Conservation (phyloP, 352 stramenopile species). For the Elongisporangium prolatum region DNA sequence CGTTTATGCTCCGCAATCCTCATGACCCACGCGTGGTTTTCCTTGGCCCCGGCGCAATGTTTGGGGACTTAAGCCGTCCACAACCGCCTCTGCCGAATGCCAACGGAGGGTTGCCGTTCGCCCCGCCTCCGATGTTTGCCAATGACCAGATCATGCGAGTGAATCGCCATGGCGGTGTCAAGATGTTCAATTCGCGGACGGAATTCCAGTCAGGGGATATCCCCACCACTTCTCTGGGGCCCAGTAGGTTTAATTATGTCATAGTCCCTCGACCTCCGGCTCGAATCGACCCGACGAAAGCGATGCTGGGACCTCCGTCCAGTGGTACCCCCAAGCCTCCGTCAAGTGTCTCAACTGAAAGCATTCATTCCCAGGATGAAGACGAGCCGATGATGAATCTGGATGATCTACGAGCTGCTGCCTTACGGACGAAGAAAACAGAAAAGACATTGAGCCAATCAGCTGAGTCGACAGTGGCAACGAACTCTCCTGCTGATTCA, state of each 20-base stretch:
- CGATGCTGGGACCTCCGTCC: background rate
- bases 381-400: constrained; percentile 38
- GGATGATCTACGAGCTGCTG: constrained; percentile 60
- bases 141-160: constrained; percentile 73
- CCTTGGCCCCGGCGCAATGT: constrained; percentile 2
- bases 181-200: constrained; percentile 33
- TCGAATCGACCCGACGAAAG: background rate
- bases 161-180: constrained; percentile 54
- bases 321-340: background rate
- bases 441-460: background rate
- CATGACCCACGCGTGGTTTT: constrained; percentile 14
- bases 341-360: constrained; percentile 2
- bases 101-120: constrained; percentile 1
- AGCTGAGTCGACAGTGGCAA: background rate
- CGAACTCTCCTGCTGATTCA: background rate
- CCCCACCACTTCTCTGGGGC: background rate
- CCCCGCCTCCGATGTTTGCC: constrained; percentile 17
- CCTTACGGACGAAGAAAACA: constrained; percentile 44
- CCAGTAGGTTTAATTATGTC: constrained; percentile 41
- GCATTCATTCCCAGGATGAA: constrained; percentile 1
- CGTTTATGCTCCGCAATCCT: constrained; percentile 9
- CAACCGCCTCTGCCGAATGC: constrained; percentile 1
- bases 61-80: background rate
- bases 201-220: background rate
- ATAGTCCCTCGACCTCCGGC: constrained; percentile 15